These are phyloP conservation scores for Cytospora chrysosperma DNA, from an alignment of 2,329 filamentous ascomycete genomes.

Conservation along the genomic window DNA sequence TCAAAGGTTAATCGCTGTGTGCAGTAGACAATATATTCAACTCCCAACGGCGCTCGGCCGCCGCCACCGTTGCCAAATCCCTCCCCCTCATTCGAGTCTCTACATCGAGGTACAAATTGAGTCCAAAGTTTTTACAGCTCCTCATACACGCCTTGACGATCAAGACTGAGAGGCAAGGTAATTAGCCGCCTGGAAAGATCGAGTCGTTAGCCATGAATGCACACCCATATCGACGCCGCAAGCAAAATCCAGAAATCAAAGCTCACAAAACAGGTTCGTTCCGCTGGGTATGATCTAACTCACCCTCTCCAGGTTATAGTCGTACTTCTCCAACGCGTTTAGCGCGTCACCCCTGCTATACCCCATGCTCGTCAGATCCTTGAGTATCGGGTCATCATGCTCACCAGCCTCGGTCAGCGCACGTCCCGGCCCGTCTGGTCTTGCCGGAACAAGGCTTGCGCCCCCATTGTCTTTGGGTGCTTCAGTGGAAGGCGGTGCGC, in stretches of 20 bases:
- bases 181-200: conserved; percentile 49
- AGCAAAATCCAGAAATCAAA: neutral
- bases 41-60: too few species aligned
- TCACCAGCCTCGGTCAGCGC: conserved; percentile 71
- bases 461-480: conserved; percentile 30
- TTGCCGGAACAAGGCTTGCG: conserved; percentile 11
- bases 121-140: neutral
- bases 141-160: neutral
- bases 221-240: conserved; percentile 2
- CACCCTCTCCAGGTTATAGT: conserved; percentile 95
- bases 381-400: conserved; percentile 88
- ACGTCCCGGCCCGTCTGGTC: conserved; percentile 49
- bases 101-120: neutral
- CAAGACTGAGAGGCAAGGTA: conserved; percentile 55
- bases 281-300: conserved; percentile 34
- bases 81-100: too few species aligned
- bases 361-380: conserved; percentile 87
- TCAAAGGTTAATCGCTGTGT: neutral
- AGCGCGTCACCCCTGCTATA: conserved; percentile 74
- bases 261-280: neutral
- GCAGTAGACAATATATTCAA: neutral
- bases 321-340: conserved; percentile 83
- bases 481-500: conserved; percentile 27
- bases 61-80: too few species aligned
- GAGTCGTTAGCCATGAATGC: conserved; percentile 24